Conservation (phyloP, 2,329 filamentous ascomycete species). For the Tolypocladium tundrense region DNA sequence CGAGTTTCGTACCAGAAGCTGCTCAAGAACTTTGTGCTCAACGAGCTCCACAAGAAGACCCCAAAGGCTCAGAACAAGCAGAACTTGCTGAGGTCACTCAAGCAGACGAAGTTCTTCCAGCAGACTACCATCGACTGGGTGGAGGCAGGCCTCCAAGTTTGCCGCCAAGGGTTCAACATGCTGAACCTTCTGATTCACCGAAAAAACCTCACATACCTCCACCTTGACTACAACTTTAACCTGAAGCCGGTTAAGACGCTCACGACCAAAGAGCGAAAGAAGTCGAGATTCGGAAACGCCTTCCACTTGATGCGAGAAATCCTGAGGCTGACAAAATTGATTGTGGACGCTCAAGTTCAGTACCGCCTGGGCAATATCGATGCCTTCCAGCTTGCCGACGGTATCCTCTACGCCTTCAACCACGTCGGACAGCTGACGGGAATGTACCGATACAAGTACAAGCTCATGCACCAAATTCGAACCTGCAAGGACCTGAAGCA, state of each 20-base stretch:
- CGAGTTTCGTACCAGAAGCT: conserved; percentile 97
- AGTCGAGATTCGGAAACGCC: conserved; percentile 96
- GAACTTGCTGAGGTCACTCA: conserved; percentile 77
- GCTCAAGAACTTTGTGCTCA: conserved; percentile 89
- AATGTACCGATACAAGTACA: conserved; percentile 99
- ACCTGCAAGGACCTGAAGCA: conserved; percentile 99
- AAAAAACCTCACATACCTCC: conserved; percentile 96
- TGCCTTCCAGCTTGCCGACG: conserved; percentile 95
- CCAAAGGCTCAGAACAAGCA: conserved; percentile 95
- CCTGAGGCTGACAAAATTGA: conserved; percentile 86
- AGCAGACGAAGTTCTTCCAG: conserved; percentile 98
- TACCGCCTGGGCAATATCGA: conserved; percentile 97
- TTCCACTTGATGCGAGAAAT: conserved; percentile 99
- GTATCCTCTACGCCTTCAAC: conserved; percentile 98
- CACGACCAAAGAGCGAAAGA: conserved; percentile 98
- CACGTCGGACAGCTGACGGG: conserved; percentile 96
- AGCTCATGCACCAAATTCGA: conserved; percentile 98
- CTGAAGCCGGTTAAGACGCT: conserved; percentile 97
- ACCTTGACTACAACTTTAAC: conserved; percentile 99
- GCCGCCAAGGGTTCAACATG: conserved; percentile 98
- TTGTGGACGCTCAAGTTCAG: conserved; percentile 96
- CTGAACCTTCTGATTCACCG: conserved; percentile 93
- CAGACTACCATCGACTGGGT: conserved; percentile 99
- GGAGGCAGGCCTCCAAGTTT: conserved; percentile 95
- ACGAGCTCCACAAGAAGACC: conserved; percentile 91